Percentiles rank a stretch among this genome's conserved stretches.
These are phyloP conservation scores for Tylopilus rubrobrunneus DNA, from an alignment of 768 basidiomycete genomes.

Conservation along the genomic window DNA sequence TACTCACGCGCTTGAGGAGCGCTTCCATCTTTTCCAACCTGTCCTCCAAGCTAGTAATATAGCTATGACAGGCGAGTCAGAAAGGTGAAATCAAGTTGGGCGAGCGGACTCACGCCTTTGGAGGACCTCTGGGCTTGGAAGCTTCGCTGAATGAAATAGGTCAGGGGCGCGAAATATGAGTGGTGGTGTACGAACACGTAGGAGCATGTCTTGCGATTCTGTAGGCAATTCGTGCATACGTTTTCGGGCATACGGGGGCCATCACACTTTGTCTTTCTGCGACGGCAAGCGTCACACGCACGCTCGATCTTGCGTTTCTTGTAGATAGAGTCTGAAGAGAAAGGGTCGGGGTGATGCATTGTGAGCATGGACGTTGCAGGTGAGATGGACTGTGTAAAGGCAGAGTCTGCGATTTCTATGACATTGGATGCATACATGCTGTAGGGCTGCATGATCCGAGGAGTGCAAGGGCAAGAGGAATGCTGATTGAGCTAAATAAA, in stretches of 20 bases:
- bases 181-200: slow-evolving; percentile 45
- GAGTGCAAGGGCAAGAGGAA: not conserved
- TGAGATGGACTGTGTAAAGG: not conserved
- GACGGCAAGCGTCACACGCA: slow-evolving; percentile 58
- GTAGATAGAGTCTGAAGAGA: slow-evolving; percentile 17
- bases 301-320: slow-evolving; percentile 49
- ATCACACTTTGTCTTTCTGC: slow-evolving; percentile 59
- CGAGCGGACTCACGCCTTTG: slow-evolving; percentile 53
- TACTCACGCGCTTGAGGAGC: slow-evolving; percentile 48
- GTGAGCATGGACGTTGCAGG: slow-evolving; percentile 3
- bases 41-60: slow-evolving; percentile 58
- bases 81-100: not conserved
- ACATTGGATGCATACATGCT: slow-evolving; percentile 20
- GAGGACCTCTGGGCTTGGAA: slow-evolving; percentile 62
- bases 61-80: slow-evolving; percentile 32
- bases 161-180: slow-evolving; percentile 1
- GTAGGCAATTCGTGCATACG: slow-evolving; percentile 55
- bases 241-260: slow-evolving; percentile 49
- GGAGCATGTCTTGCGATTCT: slow-evolving; percentile 50
- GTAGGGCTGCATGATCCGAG: slow-evolving; percentile 19
- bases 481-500: not conserved
- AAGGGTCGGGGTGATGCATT: not conserved
- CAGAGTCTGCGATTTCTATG: slow-evolving; percentile 25
- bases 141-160: slow-evolving; percentile 41
- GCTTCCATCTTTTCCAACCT: slow-evolving; percentile 53